Evolutionary conservation across 805 yeast species (phyloP), one percentile per base, ranked within the genome.

Genomic region (Yarrowia hollandica): DNA sequence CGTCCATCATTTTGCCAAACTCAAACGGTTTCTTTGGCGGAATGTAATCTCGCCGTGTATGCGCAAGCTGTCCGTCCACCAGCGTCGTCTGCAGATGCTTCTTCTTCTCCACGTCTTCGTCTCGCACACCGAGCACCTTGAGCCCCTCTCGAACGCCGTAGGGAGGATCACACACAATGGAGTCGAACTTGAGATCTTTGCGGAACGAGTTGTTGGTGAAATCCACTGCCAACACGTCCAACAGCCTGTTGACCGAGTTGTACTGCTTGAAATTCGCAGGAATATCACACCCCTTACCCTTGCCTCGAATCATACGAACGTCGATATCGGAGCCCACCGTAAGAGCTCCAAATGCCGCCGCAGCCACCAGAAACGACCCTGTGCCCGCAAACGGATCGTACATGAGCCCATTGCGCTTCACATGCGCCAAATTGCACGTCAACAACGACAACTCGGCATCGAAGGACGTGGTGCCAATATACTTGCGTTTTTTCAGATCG

Each of bases 351-450:
- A 82, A 90, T 63, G 85, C 81, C 0, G 91, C 89, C 11, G 90
- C 96, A 0, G 97, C 91, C 1, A 90, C 86, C 35, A 92, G 75
- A 68, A 94, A 94, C 18, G 97, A 89, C 0, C 99, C 99, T 0
- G 99, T 94, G 0, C 99, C 99, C 3, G 88, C 90, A 74, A 94
- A 94, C 21, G 99, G 99, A 72, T 94, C 99, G 68, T 89, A 92
- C 68, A 87, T 81, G 3, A 90, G 68, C 58, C 83, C 80, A 0
- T 85, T 86, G 0, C 79, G 76, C 33, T 71, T 76, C 12, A 86
- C 89, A 63, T 87, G 90, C 0, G 88, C 96, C 55, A 94, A 78
- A 67, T 92, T 94, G 67, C 96, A 88, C 26, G 95, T 86, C 14
- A 91, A 86, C 46, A 94, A 73, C 0, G 97, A 83, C 61, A 94